Base-by-base conservation (phyloP, 345 rosid species). In the Psidium guajava region DNA sequence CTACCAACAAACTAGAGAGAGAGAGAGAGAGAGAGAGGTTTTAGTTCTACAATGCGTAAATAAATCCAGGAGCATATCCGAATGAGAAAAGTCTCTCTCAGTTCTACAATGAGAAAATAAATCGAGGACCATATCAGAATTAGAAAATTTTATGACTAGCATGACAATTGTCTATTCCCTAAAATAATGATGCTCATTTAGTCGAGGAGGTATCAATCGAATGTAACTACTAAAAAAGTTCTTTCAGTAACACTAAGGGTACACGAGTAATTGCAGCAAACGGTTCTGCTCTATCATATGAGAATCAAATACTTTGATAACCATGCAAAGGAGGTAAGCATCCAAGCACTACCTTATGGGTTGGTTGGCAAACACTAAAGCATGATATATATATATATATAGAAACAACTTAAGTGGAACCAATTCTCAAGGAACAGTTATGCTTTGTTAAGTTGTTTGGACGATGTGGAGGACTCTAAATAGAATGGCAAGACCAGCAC, bases 1-100 rank as follows among this genome's bases (percentile, higher is more conserved):
- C 98, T 83, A 97, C 99, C 50, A 97, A 92, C 96, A 96, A 89
- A 86, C 99, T 97, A 85, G 74, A 53, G 6, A 5, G 54, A 14
- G 54, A 27, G 40, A 14, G 74, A 27, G 2, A 28, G 32, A n/a
- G 15, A 58, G 77, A 69, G 3, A 54, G 3, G 20, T 69, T 69
- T 69, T 69, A 69, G 80, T 69, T 1, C 80, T 69, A 44, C 52
- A 11, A 50, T 50, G 13, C 13, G 14, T 3, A 50, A 50, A 50
- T 50, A 50, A 11, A 50, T 50, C 52, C 14, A 50, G 52, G 52
- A 50, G 52, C 52, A 50, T 50, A 10, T 50, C 52, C 11, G 52
- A 50, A 50, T 50, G 52, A 50, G 52, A 50, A 50, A 50, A 50
- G 52, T 50, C 14, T 50, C 13, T 49, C 52, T 50, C 52, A 50